Evolutionary conservation across 164 flowering plant genomes (phyloP).

Genomic region (Umbellularia californica): DNA sequence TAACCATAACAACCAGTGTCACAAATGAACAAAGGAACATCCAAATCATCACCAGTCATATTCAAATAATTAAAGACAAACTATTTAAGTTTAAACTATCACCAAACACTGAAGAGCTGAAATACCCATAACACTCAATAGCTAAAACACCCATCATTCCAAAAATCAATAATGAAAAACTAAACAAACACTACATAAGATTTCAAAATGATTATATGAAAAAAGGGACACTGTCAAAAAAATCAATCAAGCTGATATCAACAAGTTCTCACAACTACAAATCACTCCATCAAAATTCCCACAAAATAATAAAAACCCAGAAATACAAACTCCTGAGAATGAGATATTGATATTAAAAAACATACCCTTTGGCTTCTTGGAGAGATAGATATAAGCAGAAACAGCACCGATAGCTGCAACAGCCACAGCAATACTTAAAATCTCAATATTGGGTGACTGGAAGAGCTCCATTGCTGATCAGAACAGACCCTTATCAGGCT

Average conservation of each 20-base stretch:
- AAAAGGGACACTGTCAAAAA: neutral
- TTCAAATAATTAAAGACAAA: neutral
- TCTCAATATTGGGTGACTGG: slow-evolving; percentile 37
- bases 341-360: neutral
- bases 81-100: neutral
- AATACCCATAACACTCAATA: neutral
- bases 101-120: neutral
- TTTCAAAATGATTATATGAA: neutral
- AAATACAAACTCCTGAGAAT: neutral
- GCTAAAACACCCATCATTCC: neutral
- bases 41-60: neutral
- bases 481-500: neutral
- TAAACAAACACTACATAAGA: neutral
- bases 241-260: neutral
- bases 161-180: no score
- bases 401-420: slow-evolving; percentile 53
- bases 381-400: slow-evolving; percentile 41
- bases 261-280: neutral
- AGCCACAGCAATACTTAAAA: slow-evolving; percentile 62
- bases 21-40: neutral
- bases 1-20: neutral
- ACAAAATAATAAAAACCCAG: neutral
- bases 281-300: neutral
- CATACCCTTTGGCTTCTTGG: slow-evolving; percentile 41
- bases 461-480: slow-evolving; percentile 39